Base-by-base conservation (phyloP, 495 filamentous ascomycete species). In the Oidiodendron maius region DNA sequence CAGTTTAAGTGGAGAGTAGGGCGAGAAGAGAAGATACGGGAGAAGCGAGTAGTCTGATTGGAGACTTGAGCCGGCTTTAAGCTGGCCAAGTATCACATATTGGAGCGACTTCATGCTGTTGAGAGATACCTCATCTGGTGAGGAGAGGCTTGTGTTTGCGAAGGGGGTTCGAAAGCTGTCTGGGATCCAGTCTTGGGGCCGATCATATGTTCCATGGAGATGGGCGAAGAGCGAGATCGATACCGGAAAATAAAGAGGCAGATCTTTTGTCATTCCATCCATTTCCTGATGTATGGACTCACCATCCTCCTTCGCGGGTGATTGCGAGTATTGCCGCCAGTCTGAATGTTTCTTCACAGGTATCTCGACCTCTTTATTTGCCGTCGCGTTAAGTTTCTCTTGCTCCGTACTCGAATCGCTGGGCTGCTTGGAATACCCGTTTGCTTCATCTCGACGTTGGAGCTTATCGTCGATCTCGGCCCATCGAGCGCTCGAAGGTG, bases 1-100 rank as follows among this genome's bases (percentile, higher is more conserved):
- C 4, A 67, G 37, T 17, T 35, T 32, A 11, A 69, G 23, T 0
- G 66, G 66, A 1, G 66, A 69, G 46, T 69, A 69, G 2, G 62
- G 56, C 13, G 59, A 59, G 21, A 54, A 58, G 9, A 58, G 23
- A 2, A 54, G 15, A 26, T 53, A 59, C 16, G 57, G 53, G 1
- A 63, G 39, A 15, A 58, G 21, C 3, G 57, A 63, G 17, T 52
- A 46, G 2, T 56, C 17, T 2, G 57, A 57, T 11, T 41, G 41
- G 17, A 52, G 35, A 1, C 11, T 32, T 3, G 40, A 35, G 8
- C 20, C 25, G 3, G 11, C 5, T 10, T 53, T 46, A 11, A 60
- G 47, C 3, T 51, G 34, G 25, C 49, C 51, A 18, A 41, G 37
- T 4, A 44, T 21, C 32, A 52, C 34, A 11, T 38, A 42, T 16